Evolutionary conservation across 2,329 filamentous ascomycete genomes (phyloP).

Genomic region (Penicillium sp.): DNA sequence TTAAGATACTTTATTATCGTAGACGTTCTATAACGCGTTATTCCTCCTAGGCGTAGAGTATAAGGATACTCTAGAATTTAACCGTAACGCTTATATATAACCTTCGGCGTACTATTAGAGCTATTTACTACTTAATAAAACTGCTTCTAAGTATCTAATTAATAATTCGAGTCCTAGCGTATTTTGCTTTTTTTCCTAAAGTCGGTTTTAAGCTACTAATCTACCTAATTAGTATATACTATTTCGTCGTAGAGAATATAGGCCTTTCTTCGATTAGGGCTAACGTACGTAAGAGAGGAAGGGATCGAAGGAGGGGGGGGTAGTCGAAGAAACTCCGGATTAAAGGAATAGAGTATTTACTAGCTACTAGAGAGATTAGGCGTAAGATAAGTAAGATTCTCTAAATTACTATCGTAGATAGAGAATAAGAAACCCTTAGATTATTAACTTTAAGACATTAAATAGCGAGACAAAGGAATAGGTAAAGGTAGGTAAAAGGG

Average conservation of each 20-base stretch:
- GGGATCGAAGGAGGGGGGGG: not conserved
- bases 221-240: constrained; percentile 6
- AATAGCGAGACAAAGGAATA: no score
- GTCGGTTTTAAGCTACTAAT: constrained; percentile 6
- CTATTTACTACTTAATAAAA: not conserved
- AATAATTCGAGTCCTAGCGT: constrained; percentile 2
- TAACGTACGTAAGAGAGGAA: constrained; percentile 2
- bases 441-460: no score
- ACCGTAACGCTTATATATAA: constrained; percentile 1
- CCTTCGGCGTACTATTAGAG: not conserved
- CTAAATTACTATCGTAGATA: no score
- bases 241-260: constrained; percentile 10
- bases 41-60: not conserved
- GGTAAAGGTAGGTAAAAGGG: no score
- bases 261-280: constrained; percentile 1
- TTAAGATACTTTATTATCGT: not conserved
- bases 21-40: not conserved
- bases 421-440: no score
- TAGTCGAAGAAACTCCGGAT: not conserved
- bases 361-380: not conserved
- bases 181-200: constrained; percentile 4
- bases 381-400: not conserved
- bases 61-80: constrained; percentile 1
- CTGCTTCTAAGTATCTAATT: not conserved
- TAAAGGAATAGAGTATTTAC: not conserved